A percentile compares a stretch with the other conserved stretches of the same genome.
Conservation (phyloP, 257 asterid species). For the Linaria vulgaris region DNA sequence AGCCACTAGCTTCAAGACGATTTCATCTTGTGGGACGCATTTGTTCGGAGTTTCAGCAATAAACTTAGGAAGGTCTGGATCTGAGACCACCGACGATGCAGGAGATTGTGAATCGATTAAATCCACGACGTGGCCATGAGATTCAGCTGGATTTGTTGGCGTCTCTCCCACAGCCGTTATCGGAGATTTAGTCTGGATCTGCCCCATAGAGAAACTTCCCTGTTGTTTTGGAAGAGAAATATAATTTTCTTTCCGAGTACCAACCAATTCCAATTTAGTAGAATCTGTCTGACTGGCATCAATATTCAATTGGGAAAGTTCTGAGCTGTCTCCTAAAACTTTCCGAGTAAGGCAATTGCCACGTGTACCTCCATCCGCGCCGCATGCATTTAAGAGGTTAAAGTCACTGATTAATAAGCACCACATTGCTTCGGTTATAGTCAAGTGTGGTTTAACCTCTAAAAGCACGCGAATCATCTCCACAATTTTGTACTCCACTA, state of each 20-base stretch:
- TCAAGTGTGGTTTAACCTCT: conserved; percentile 53
- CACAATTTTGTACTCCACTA: conserved; percentile 56
- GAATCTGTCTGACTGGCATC: conserved; percentile 31
- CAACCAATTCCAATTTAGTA: conserved; percentile 22
- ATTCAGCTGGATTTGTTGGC: conserved; percentile 12
- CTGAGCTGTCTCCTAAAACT: conserved; percentile 26
- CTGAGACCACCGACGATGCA: too few species aligned
- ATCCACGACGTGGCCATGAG: too few species aligned
- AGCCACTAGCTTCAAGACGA: conserved; percentile 40
- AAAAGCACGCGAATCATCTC: conserved; percentile 75
- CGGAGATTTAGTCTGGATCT: conserved; percentile 24
- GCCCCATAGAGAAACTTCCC: conserved; percentile 33
- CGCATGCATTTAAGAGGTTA: conserved; percentile 59
- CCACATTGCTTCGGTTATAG: conserved; percentile 75
- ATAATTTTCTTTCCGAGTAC: conserved; percentile 29
- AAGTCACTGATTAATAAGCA: conserved; percentile 60
- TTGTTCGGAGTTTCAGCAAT: conserved; percentile 27
- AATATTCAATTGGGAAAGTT: conserved; percentile 12
- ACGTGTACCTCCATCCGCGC: conserved; percentile 29
- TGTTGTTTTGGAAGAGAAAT: conserved; percentile 33
- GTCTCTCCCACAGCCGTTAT: conserved; percentile 33
- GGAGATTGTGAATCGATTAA: too few species aligned
- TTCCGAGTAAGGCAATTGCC: too few species aligned
- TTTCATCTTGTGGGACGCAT: conserved; percentile 45
- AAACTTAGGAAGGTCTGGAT: conserved; percentile 30